Evolutionary conservation across 179 eudicot species (phyloP).

Genomic region (Sideroxylon spinosum): DNA sequence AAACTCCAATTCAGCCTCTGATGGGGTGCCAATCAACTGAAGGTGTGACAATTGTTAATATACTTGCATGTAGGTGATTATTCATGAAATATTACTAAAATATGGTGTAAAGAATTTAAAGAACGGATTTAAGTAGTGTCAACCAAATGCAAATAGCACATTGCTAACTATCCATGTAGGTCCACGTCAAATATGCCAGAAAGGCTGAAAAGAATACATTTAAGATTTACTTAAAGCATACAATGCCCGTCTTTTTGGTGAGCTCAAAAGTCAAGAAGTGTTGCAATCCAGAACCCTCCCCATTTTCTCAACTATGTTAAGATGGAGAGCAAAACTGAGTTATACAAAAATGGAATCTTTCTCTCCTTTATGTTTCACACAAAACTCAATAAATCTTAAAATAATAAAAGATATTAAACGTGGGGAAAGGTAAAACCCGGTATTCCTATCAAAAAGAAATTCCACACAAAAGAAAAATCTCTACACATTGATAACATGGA

Average conservation of each 20-base stretch:
- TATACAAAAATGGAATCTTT: background rate
- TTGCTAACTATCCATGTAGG: too few relatives aligned
- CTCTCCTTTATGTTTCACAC: background rate
- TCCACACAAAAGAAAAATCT: background rate
- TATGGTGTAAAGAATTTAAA: background rate
- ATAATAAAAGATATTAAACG: background rate
- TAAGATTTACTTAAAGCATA: background rate
- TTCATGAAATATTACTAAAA: background rate
- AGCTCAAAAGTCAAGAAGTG: background rate
- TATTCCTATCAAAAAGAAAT: background rate
- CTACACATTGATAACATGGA: background rate
- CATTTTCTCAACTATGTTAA: background rate
- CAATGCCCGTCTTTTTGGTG: background rate
- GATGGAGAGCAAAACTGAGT: background rate
- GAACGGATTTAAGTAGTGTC: background rate
- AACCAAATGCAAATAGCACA: background rate
- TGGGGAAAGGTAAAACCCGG: background rate
- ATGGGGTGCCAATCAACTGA: slow-evolving; percentile 76
- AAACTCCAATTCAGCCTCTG: slow-evolving; percentile 56
- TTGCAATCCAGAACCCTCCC: background rate
- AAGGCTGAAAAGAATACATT: too few relatives aligned
- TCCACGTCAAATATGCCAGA: too few relatives aligned
- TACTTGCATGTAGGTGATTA: background rate
- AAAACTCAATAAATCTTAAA: background rate
- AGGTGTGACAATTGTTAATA: slow-evolving; percentile 6